Percentiles rank a stretch among this genome's conserved stretches.
phyloP scores from a whole-genome alignment of 2,329 filamentous ascomycete species.

The Talaromyces amestolkiae region DNA sequence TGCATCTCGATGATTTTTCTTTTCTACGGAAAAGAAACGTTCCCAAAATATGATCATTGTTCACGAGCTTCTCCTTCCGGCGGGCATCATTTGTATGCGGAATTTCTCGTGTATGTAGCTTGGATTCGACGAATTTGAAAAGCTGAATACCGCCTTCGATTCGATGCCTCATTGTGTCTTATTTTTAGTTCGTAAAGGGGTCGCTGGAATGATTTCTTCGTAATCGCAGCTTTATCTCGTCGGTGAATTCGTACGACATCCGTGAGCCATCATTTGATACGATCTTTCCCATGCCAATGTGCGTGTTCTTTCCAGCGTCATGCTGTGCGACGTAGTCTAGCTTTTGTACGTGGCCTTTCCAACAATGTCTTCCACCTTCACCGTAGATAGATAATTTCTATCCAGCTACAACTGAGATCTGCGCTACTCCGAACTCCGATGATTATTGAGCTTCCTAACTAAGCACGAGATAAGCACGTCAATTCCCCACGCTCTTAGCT shows the following conservation, averaged over 20 bases:
- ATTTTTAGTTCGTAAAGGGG: background rate
- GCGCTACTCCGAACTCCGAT: constrained; percentile 6
- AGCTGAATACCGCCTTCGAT: constrained; percentile 18
- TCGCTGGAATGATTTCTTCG: too few relatives aligned
- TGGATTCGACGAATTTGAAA: constrained; percentile 18
- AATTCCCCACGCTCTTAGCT: constrained; percentile 7
- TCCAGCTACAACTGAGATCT: background rate
- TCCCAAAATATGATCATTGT: constrained; percentile 18
- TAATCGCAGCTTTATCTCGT: too few relatives aligned
- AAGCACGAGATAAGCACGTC: constrained; percentile 12
- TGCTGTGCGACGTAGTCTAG: background rate
- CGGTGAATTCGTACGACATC: background rate
- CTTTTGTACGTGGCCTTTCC: background rate
- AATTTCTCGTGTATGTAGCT: constrained; percentile 20
- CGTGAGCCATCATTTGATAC: background rate
- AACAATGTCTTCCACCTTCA: background rate
- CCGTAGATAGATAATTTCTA: background rate
- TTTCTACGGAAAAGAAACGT: constrained; percentile 12
- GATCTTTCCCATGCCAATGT: too few relatives aligned
- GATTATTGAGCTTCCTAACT: background rate
- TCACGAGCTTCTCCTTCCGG: constrained; percentile 18
- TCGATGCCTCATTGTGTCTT: background rate
- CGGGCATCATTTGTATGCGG: constrained; percentile 19
- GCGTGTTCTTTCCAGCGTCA: background rate
- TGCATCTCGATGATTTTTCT: constrained; percentile 14